A percentile compares a stretch with the other conserved stretches of the same genome.
Conservation (phyloP, 495 filamentous ascomycete genomes). For the Elasticomyces elasticus region DNA sequence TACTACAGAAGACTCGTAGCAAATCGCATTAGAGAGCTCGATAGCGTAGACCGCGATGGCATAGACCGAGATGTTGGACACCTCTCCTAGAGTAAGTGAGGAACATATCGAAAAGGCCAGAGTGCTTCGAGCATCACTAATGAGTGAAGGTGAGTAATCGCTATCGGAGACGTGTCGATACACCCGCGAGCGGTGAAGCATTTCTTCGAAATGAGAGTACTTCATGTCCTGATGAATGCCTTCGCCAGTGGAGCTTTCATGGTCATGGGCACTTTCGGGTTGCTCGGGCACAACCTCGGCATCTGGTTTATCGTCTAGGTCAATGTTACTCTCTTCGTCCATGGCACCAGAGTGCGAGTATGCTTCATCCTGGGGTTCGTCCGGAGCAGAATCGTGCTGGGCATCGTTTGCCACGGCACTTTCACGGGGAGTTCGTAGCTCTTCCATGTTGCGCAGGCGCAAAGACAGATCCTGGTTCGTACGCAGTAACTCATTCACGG, state of each 20-base stretch:
- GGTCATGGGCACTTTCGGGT: background rate
- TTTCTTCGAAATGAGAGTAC: background rate
- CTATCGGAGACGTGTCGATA: background rate
- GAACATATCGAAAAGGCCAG: slow-evolving; percentile 4
- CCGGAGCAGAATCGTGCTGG: no score
- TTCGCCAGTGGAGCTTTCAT: background rate
- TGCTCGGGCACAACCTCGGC: background rate
- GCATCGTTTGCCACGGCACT: no score
- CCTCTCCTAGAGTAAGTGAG: background rate
- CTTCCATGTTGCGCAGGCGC: slow-evolving; percentile 3
- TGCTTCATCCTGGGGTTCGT: no score
- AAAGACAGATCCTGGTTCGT: slow-evolving; percentile 1
- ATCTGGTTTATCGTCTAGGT: background rate
- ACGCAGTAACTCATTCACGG: background rate
- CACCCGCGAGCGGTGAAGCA: background rate
- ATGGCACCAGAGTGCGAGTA: no score
- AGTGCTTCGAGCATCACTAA: background rate
- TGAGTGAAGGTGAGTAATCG: background rate
- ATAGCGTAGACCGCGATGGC: slow-evolving; percentile 1
- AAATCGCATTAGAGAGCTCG: background rate
- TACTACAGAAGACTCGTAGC: background rate
- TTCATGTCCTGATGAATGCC: background rate
- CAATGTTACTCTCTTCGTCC: background rate
- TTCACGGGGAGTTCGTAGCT: background rate
- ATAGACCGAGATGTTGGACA: slow-evolving; percentile 5